phyloP scores from a whole-genome alignment of 1,284 basidiomycete species.

The Coniophora puteana region DNA sequence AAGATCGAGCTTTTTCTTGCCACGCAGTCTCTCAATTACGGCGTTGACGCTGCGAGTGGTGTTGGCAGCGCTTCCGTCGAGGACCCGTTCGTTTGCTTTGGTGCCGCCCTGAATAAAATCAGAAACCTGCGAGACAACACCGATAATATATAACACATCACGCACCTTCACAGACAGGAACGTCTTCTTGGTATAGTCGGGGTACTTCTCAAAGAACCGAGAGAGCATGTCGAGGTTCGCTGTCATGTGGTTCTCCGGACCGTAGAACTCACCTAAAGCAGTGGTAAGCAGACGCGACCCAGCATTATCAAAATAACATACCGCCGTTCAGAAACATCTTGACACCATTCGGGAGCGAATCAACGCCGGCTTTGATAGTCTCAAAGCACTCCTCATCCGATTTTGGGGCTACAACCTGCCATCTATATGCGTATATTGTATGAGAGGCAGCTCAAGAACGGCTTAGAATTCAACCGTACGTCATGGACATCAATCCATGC shows the following conservation, averaged over 20 bases:
- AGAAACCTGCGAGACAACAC: conserved; percentile 16
- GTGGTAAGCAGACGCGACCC: too few relatives aligned
- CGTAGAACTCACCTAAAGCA: conserved; percentile 34
- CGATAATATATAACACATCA: conserved; percentile 22
- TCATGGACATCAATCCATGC: too few relatives aligned
- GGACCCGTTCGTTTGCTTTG: conserved; percentile 6
- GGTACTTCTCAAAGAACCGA: conserved; percentile 47
- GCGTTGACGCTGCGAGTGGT: conserved; percentile 37
- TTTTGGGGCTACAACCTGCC: too few relatives aligned
- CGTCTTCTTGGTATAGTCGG: conserved; percentile 48
- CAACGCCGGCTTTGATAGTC: conserved; percentile 60
- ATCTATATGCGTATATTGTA: too few relatives aligned
- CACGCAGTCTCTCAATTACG: conserved; percentile 38
- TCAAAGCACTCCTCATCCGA: conserved; percentile 58
- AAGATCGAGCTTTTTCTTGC: conserved; percentile 46
- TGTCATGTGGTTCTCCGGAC: conserved; percentile 19
- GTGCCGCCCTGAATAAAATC: conserved; percentile 34
- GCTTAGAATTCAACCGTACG: too few relatives aligned
- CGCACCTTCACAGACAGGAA: conserved; percentile 39
- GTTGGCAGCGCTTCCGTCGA: conserved; percentile 30
- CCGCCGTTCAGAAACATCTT: conserved; percentile 50
- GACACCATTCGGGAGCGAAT: conserved; percentile 41
- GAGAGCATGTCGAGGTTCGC: conserved; percentile 40
- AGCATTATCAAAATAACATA: conserved; percentile 18
- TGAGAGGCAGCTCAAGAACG: too few relatives aligned